Base-by-base conservation (phyloP, 2,329 filamentous ascomycete genomes). In the Rhinocladiella similis region DNA sequence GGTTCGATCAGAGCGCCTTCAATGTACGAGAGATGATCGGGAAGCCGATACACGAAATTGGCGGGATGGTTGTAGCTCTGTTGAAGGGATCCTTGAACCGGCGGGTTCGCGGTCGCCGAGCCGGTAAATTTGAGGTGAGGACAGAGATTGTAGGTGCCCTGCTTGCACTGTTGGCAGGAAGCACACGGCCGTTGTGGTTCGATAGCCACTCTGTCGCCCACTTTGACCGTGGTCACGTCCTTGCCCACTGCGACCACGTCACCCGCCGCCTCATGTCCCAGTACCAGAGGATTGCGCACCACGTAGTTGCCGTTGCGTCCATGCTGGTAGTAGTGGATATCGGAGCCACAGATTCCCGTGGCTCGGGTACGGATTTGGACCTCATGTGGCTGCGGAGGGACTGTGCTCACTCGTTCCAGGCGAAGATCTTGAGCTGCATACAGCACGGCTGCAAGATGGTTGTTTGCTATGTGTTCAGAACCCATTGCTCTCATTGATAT, bases 321-420 rank as follows among this genome's bases (percentile, higher is more conserved):
- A 0, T 77, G 74, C 64, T 84, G 84, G 85, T 85, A 88, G 63
- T 87, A 85, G 67, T 89, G 85, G 61, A 88, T 80, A 64, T 88
- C 85, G 1, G 84, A 87, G 39, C 81, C 57, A 22, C 57, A 59
- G 19, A 59, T 35, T 13, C 47, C 50, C 14, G 57, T 59, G 3
- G 47, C 39, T 9, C 39, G 14, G 5, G 19, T 5, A 12, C 19
- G 39, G 13, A 42, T 42, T 12, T 33, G 29, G 29, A 33, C 6
- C 29, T 33, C 29, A 12, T 33, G 6, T 33, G 29, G 29, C 29
- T 33, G 29, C 29, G 29, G 29, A 33, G 29, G 29, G 29, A 33
- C 7, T 3, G 29, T 33, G 29, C 29, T 33, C 29, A 33, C 29
- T 12, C 29, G 6, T 33, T 33, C 29, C 29, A 33, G 6, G 7